Evolutionary conservation across 352 stramenopile genomes (phyloP).

Genomic region (Globisporangium middletonii): DNA sequence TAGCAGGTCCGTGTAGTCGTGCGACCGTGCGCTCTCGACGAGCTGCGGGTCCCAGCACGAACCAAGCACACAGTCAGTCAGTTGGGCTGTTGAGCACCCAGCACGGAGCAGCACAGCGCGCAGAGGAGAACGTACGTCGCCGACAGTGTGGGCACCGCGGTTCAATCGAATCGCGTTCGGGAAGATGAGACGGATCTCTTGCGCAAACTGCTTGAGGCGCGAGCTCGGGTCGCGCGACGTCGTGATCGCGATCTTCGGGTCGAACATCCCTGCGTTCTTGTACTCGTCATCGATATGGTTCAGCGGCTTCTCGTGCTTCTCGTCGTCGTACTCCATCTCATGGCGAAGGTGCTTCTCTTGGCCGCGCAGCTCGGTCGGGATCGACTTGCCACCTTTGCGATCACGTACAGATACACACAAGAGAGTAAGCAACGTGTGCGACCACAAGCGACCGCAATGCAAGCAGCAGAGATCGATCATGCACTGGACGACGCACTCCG

Average conservation of each 20-base stretch:
- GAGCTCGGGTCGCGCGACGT: slow-evolving; percentile 96
- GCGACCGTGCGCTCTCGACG: slow-evolving; percentile 93
- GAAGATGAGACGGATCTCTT: slow-evolving; percentile 98
- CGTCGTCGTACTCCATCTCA: slow-evolving; percentile 91
- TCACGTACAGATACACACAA: background rate
- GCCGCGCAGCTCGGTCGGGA: slow-evolving; percentile 96
- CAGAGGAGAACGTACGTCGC: slow-evolving; percentile 40
- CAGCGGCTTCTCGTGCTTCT: slow-evolving; percentile 79
- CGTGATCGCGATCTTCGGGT: slow-evolving; percentile 98
- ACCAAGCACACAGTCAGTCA: slow-evolving; percentile 1
- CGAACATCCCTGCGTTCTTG: slow-evolving; percentile 94
- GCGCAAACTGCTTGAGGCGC: slow-evolving; percentile 99
- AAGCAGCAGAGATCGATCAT: background rate
- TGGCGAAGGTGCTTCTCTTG: slow-evolving; percentile 91
- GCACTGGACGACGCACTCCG: slow-evolving; percentile 27
- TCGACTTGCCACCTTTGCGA: slow-evolving; percentile 84
- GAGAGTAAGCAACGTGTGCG: background rate
- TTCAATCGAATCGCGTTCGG: slow-evolving; percentile 98
- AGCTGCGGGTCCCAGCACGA: slow-evolving; percentile 65
- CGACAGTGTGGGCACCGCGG: slow-evolving; percentile 93
- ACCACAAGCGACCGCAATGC: background rate
- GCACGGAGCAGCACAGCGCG: background rate
- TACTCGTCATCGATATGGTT: slow-evolving; percentile 99
- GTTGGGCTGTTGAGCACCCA: background rate
- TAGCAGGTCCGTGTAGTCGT: slow-evolving; percentile 98